Conservation (phyloP, 2,329 filamentous ascomycete species). For the Zasmidium citrigriseum region DNA sequence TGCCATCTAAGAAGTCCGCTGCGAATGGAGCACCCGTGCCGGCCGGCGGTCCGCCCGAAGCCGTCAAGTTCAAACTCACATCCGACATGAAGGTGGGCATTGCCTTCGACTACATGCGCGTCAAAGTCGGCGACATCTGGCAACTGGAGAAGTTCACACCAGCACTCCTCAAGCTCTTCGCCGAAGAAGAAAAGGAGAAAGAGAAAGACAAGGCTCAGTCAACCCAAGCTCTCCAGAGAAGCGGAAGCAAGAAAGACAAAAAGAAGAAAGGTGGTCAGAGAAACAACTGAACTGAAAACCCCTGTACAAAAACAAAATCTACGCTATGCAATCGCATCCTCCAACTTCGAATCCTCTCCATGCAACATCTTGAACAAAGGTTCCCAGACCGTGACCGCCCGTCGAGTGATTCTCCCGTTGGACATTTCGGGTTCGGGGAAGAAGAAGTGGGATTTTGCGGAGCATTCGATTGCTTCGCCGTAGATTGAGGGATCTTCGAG, state of each 20-base stretch:
- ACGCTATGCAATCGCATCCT: slow-evolving; percentile 11
- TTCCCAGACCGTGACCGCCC: slow-evolving; percentile 21
- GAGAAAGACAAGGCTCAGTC: neutral
- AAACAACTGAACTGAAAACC: neutral
- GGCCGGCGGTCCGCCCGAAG: slow-evolving; percentile 14
- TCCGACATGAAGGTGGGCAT: slow-evolving; percentile 66
- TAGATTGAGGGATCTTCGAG: slow-evolving; percentile 12
- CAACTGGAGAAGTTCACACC: slow-evolving; percentile 65
- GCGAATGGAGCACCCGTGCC: neutral
- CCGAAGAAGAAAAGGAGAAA: slow-evolving; percentile 40
- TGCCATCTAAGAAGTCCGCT: slow-evolving; percentile 18
- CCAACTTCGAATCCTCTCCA: slow-evolving; percentile 14
- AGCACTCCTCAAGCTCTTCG: slow-evolving; percentile 60
- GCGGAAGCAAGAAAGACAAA: neutral
- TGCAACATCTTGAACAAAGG: slow-evolving; percentile 19
- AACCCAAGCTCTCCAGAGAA: neutral
- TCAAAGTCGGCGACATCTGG: slow-evolving; percentile 69
- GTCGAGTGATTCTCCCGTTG: slow-evolving; percentile 14
- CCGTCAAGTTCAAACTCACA: slow-evolving; percentile 40
- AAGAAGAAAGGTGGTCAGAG: neutral
- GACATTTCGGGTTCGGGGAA: slow-evolving; percentile 12
- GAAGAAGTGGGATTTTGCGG: slow-evolving; percentile 13
- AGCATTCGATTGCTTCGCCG: slow-evolving; percentile 18
- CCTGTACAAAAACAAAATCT: neutral
- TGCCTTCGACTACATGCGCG: slow-evolving; percentile 77